Evolutionary conservation across 1,139 yeast species (phyloP).

Genomic region (Hansenula sp.): DNA sequence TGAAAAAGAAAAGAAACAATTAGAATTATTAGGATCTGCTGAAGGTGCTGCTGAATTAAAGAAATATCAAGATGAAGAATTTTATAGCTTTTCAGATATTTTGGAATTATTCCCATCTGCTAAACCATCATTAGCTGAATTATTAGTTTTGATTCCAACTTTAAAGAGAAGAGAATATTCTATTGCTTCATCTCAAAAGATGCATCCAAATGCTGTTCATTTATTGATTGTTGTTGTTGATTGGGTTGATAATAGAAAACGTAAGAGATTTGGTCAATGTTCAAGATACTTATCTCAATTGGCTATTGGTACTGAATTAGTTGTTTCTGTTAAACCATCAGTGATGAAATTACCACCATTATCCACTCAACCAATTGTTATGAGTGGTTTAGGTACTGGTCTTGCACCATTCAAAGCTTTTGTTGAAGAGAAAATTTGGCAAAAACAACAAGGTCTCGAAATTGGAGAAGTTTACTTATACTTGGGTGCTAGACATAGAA

Average conservation of each 20-base stretch:
- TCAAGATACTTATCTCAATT: conserved; percentile 85
- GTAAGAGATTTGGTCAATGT: conserved; percentile 90
- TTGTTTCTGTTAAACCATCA: conserved; percentile 93
- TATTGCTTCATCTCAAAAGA: conserved; percentile 94
- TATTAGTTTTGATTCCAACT: conserved; percentile 73
- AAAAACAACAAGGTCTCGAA: conserved; percentile 79
- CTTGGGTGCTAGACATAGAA: conserved; percentile 93
- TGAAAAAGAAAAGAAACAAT: conserved; percentile 56
- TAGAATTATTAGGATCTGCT: conserved; percentile 63
- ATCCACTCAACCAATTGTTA: conserved; percentile 84
- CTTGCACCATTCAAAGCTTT: conserved; percentile 98
- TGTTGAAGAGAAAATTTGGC: conserved; percentile 94
- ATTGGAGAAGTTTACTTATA: conserved; percentile 88
- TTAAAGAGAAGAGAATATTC: conserved; percentile 97
- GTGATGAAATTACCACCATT: conserved; percentile 94
- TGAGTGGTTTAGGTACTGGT: conserved; percentile 98
- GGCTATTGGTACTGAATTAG: conserved; percentile 76
- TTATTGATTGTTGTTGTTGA: conserved; percentile 92
- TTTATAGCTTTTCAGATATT: conserved; percentile 76
- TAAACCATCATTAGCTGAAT: conserved; percentile 69
- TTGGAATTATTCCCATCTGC: conserved; percentile 79
- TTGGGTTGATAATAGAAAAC: conserved; percentile 86
- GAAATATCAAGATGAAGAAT: conserved; percentile 80
- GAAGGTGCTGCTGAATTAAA: conserved; percentile 88
- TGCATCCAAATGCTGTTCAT: conserved; percentile 90